Conservation (phyloP, 257 asterid genomes). For the Jacaranda mimosifolia region DNA sequence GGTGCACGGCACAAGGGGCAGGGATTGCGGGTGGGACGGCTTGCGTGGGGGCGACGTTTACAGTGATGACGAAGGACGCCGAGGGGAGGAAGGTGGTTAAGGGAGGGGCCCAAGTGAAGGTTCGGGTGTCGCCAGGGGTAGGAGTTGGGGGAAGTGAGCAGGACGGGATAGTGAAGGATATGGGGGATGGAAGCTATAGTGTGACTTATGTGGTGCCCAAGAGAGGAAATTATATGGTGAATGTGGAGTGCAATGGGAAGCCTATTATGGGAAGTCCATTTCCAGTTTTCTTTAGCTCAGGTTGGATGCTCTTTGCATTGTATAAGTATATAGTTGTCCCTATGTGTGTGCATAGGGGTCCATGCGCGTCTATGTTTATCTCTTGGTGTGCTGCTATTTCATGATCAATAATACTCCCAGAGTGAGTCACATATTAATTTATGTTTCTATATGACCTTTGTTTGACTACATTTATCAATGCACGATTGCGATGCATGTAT, state of each 20-base stretch:
- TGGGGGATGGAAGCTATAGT: constrained; percentile 86
- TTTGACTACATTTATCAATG: constrained; percentile 22
- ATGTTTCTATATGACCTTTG: constrained; percentile 16
- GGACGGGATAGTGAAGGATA: constrained; percentile 92
- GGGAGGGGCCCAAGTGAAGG: constrained; percentile 91
- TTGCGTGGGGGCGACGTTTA: constrained; percentile 76
- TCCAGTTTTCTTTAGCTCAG: constrained; percentile 97
- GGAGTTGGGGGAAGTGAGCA: constrained; percentile 90
- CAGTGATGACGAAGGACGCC: constrained; percentile 77
- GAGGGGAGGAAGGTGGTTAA: constrained; percentile 76
- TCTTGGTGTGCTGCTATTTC: constrained; percentile 16
- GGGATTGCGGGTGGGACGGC: constrained; percentile 98
- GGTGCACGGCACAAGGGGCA: constrained; percentile 93
- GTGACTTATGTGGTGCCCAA: constrained; percentile 90
- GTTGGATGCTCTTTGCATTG: constrained; percentile 38
- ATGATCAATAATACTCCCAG: not conserved
- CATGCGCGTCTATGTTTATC: not conserved
- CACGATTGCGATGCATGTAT: constrained; percentile 15
- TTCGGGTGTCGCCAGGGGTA: constrained; percentile 78
- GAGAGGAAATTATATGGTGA: constrained; percentile 96
- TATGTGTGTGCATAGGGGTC: constrained; percentile 8
- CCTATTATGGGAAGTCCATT: constrained; percentile 97
- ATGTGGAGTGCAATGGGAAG: constrained; percentile 92
- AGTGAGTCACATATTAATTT: not conserved
- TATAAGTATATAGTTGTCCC: not conserved